phyloP scores from a whole-genome alignment of 2,329 filamentous ascomycete species.

The Ascochyta rabiei region DNA sequence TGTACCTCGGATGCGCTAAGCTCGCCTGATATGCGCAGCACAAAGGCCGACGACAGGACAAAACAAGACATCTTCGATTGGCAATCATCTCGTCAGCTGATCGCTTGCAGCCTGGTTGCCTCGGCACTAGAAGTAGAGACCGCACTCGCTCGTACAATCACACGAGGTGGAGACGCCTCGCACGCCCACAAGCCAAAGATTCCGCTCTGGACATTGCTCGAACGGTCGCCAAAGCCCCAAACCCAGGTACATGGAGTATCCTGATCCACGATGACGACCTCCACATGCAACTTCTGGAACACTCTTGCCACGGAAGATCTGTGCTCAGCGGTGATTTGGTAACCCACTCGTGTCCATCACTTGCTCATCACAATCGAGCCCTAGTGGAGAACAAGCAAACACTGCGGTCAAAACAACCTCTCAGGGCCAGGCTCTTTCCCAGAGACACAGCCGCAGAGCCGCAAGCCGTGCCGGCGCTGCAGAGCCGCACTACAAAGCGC shows the following conservation, averaged over 20 bases:
- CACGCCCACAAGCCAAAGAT: background rate
- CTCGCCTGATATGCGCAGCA: background rate
- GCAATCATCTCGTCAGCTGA: slow-evolving; percentile 1
- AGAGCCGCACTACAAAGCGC: slow-evolving; percentile 7
- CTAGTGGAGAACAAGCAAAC: background rate
- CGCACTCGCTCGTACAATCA: background rate
- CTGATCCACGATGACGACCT: background rate
- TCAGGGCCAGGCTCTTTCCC: background rate
- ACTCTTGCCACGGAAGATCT: slow-evolving; percentile 7
- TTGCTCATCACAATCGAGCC: background rate
- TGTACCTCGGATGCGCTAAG: slow-evolving; percentile 3
- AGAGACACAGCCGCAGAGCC: slow-evolving; percentile 1
- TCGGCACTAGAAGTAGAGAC: background rate
- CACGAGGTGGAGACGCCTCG: background rate
- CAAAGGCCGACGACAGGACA: background rate
- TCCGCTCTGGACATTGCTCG: background rate
- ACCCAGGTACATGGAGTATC: background rate
- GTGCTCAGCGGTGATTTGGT: slow-evolving; percentile 6
- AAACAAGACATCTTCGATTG: background rate
- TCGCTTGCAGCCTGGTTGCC: background rate
- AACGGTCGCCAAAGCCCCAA: background rate
- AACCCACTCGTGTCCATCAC: background rate
- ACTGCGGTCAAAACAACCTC: slow-evolving; percentile 1
- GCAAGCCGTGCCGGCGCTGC: slow-evolving; percentile 5
- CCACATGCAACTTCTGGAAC: background rate